Evolutionary conservation across 2,329 filamentous ascomycete genomes (phyloP).

Genomic region (Fusarium tricinctum): DNA sequence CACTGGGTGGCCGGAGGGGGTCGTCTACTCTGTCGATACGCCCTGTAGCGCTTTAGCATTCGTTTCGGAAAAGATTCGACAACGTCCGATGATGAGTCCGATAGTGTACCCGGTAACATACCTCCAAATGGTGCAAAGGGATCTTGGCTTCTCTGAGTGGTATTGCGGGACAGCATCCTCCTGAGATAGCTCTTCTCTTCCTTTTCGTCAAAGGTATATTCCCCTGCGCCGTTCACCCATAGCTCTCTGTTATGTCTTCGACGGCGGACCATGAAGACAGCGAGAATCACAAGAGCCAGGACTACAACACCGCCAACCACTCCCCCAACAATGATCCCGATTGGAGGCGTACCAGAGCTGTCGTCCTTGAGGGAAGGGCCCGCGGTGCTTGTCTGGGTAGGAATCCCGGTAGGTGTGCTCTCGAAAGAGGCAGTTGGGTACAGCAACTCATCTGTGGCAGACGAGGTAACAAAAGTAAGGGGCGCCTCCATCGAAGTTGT

Average conservation of each 20-base stretch:
- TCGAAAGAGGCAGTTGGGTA: slow-evolving; percentile 25
- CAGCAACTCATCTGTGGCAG: slow-evolving; percentile 5
- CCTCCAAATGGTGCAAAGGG: slow-evolving; percentile 63
- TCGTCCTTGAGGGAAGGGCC: slow-evolving; percentile 3
- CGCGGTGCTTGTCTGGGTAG: slow-evolving; percentile 22
- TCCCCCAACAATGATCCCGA: slow-evolving; percentile 54
- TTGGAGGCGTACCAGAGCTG: slow-evolving; percentile 39
- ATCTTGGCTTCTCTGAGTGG: slow-evolving; percentile 50
- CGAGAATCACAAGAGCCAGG: slow-evolving; percentile 45
- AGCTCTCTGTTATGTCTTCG: slow-evolving; percentile 25
- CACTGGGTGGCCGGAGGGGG: slow-evolving; percentile 46
- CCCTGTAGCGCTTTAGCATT: slow-evolving; percentile 48
- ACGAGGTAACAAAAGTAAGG: slow-evolving; percentile 20
- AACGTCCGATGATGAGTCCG: slow-evolving; percentile 8
- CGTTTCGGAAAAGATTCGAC: slow-evolving; percentile 10
- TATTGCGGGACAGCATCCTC: slow-evolving; percentile 48
- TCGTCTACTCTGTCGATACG: slow-evolving; percentile 53
- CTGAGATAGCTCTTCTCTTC: slow-evolving; percentile 35
- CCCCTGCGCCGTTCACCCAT: slow-evolving; percentile 19
- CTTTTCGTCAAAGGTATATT: slow-evolving; percentile 49
- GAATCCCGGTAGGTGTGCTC: slow-evolving; percentile 16
- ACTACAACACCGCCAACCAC: slow-evolving; percentile 50
- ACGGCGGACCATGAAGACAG: slow-evolving; percentile 43
- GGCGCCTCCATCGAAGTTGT: slow-evolving; percentile 23
- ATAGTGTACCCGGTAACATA: slow-evolving; percentile 45